Evolutionary conservation across 371 early-diverging fungal genomes (phyloP), one percentile per base, ranked within the genome.

Genomic region (Pancytospora epiphaga): DNA sequence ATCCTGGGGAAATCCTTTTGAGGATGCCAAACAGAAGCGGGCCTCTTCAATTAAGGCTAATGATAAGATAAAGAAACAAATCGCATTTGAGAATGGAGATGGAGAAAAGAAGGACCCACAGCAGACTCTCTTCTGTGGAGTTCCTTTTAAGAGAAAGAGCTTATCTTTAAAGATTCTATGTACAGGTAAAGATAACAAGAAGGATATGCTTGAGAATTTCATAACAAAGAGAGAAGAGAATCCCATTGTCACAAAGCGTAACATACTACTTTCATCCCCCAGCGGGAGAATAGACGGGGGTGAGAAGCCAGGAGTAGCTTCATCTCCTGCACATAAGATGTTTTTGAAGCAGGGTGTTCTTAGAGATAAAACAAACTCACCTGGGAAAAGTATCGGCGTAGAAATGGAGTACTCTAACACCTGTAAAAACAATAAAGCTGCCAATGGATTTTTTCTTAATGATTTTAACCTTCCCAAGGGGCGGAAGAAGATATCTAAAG

Each of bases 31-130:
- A 22, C 47, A 15, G 47, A 43, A 43, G 47, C 47, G 47, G 15
- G 47, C 47, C 47, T 47, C 6, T 33, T 36, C 1, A 62, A 40
- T 61, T 50, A 57, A 40, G 36, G 39, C 39, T 34, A 57, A 33
- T 19, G 39, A 19, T 34, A 40, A 9, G 22, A 58, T 2, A 58
- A 64, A 34, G 38, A 62, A 47, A 22, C 15, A 22, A 43, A 43
- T 43, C 47, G 22, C 15, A 15, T 15, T 43, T 15, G 47, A 43
- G 47, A 22, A 43, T 22, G 47, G 22, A 22, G 15, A 15, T 43
- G 47, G 15, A 22, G 15, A 43, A 22, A 22, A 15, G 15, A 43
- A 22, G 15, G 22, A 15, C 47, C 15, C 22, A 22, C 15, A 43
- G 15, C 15, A 43, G 15, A 22, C 47, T 43, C 15, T 43, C 15